A percentile compares a stretch with the other conserved stretches of the same genome.
These are phyloP conservation scores for Alternaria arbusti DNA, from an alignment of 2,329 filamentous ascomycete genomes.

Conservation along the genomic window DNA sequence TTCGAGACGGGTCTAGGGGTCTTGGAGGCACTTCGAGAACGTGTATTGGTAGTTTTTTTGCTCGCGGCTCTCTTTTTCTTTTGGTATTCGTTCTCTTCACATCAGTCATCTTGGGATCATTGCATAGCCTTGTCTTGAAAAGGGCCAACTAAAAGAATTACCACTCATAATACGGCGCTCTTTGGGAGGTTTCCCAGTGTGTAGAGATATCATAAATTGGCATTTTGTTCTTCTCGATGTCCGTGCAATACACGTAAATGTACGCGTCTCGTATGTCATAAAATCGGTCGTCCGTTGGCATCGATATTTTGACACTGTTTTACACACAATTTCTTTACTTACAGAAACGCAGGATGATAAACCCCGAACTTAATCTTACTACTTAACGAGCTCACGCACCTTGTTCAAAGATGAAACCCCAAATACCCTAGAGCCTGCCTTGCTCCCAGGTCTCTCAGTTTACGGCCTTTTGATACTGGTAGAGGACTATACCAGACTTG, in stretches of 20 bases:
- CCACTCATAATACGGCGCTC: neutral
- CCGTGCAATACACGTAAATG: neutral
- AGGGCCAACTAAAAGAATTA: neutral
- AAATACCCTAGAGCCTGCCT: neutral
- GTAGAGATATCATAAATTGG: neutral
- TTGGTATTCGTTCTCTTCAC: neutral
- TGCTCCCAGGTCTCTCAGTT: neutral
- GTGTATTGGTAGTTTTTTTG: neutral
- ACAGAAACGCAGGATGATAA: neutral
- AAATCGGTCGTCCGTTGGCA: neutral
- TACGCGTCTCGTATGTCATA: neutral
- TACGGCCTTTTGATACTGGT: neutral
- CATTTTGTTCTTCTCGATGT: neutral
- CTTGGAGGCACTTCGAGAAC: neutral
- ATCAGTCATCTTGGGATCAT: neutral
- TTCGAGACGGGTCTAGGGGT: neutral
- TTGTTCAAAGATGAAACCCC: rapidly evolving
- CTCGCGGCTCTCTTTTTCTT: neutral
- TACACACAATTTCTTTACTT: neutral
- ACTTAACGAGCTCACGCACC: neutral
- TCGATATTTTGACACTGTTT: neutral
- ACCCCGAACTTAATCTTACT: neutral
- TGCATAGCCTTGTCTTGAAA: neutral
- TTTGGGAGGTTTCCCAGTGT: neutral
- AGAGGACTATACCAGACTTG: neutral